Conservation (phyloP, 495 filamentous ascomycete species). For the Trichocladium uniseriatum region DNA sequence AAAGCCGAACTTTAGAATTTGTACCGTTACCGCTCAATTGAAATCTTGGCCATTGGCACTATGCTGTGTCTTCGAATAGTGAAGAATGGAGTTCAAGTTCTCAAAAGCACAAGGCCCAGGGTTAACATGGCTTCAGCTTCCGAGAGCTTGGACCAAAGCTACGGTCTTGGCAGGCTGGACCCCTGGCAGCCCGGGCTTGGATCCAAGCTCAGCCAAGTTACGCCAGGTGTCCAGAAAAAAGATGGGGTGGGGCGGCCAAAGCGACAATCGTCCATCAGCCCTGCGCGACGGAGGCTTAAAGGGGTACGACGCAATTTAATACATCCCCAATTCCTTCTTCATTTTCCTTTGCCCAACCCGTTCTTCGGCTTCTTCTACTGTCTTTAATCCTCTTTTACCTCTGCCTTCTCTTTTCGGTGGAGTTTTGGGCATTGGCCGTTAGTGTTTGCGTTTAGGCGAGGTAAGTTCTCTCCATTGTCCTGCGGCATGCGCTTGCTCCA, state of each 20-base stretch:
- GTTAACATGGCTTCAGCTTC: too few species aligned
- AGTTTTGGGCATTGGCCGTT: not conserved
- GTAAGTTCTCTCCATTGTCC: constrained; percentile 3
- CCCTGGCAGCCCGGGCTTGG: not conserved
- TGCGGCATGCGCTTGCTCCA: too few species aligned
- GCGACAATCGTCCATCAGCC: constrained; percentile 8
- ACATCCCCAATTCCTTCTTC: not conserved
- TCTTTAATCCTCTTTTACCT: constrained; percentile 15
- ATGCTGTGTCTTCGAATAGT: too few species aligned
- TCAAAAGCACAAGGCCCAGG: too few species aligned
- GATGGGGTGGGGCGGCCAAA: constrained; percentile 3
- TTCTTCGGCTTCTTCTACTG: constrained; percentile 15
- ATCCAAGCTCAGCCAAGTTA: not conserved
- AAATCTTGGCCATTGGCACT: too few species aligned
- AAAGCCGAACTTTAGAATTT: too few species aligned
- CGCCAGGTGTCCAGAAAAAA: constrained; percentile 29
- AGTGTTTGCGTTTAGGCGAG: constrained; percentile 2
- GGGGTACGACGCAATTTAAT: constrained; percentile 15
- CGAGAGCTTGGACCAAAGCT: constrained; percentile 23
- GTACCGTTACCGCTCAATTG: too few species aligned
- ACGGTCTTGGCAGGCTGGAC: not conserved
- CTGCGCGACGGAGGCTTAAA: constrained; percentile 14
- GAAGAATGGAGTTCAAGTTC: too few species aligned
- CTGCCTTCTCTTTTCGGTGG: constrained; percentile 2
- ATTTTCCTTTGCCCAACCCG: not conserved